Base-by-base conservation (phyloP, 208 protist species). In the Leishmania lainsoni region DNA sequence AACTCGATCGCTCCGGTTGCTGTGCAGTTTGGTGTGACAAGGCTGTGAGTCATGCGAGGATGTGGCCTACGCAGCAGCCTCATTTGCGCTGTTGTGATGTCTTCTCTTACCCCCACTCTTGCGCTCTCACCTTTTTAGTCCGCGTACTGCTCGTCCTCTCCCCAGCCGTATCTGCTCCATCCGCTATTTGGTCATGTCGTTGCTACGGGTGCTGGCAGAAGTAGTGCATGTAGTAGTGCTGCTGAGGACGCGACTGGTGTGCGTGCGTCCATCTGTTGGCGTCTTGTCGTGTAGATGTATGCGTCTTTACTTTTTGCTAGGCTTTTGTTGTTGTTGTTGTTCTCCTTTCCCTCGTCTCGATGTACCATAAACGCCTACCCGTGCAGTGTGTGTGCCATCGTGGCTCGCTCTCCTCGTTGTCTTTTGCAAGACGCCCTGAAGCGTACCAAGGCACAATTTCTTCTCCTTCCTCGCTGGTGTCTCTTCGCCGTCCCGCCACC, bases 11-110 rank as follows among this genome's bases (percentile, higher is more conserved):
- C 89, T 49, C 51, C 76, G 0, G 83, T 87, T 39, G 82, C 86
- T 16, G 68, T 93, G 14, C 88, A 89, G 26, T 74, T 90, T 29
- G 92, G 92, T 32, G 84, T 95, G 22, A 87, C 82, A 26, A 89
- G 81, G 32, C 70, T 95, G 75, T 87, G 85, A 81, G 32, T 3
- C 48, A 12, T 26, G 26, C 20, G 35, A 54, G 42, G 20, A 12
- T 73, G 26, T 26, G 20, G 45, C 32, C 69, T 73, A 32, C 69
- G 8, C 45, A 4, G 17, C 10, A 17, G 26, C 45, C 22, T 73
- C 22, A 35, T 26, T 26, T 1, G 45, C 2, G 56, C 42, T 58
- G 16, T 61, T 45, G 10, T 39, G 16, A 32, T 14, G 45, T 51
- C 6, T 51, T 29, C 8, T 54, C 48, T 1, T 1, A 49, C 1